Conservation (phyloP, 345 rosid genomes). For the Syzygium jambos region DNA sequence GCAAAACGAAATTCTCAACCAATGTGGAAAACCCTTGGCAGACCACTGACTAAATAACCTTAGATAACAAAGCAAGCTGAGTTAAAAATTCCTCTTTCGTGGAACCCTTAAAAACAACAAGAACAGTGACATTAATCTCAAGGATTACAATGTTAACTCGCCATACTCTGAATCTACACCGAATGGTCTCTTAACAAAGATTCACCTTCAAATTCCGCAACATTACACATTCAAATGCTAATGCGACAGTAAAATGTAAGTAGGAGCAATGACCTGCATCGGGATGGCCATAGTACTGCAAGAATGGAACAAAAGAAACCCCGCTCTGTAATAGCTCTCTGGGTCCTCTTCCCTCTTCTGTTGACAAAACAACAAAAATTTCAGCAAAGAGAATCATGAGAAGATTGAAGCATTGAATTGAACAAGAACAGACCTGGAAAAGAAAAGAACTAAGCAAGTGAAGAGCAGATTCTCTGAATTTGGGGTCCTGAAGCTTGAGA, state of each 20-base stretch:
- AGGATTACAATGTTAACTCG: background rate
- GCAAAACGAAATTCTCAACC: background rate
- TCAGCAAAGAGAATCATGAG: background rate
- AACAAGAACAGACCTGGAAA: background rate
- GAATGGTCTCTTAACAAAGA: background rate
- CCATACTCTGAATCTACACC: background rate
- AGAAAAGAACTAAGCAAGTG: slow-evolving; percentile 4
- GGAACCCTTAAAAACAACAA: background rate
- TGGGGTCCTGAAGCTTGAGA: slow-evolving; percentile 5
- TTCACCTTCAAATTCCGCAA: background rate
- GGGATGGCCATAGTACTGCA: background rate
- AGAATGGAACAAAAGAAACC: slow-evolving; percentile 3
- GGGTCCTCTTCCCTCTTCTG: slow-evolving; percentile 9
- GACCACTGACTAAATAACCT: background rate
- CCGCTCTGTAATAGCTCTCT: background rate
- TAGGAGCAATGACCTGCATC: background rate
- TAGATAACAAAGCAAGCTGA: background rate
- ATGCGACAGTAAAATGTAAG: background rate
- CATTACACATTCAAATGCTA: background rate
- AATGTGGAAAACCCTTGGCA: background rate
- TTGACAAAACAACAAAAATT: background rate
- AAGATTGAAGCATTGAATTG: background rate
- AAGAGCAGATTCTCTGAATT: slow-evolving; percentile 1
- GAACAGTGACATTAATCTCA: background rate
- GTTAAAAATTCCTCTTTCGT: background rate